These are phyloP conservation scores for Acanthamoeba triangularis DNA, from an alignment of 208 protist species.

Conservation along the genomic window DNA sequence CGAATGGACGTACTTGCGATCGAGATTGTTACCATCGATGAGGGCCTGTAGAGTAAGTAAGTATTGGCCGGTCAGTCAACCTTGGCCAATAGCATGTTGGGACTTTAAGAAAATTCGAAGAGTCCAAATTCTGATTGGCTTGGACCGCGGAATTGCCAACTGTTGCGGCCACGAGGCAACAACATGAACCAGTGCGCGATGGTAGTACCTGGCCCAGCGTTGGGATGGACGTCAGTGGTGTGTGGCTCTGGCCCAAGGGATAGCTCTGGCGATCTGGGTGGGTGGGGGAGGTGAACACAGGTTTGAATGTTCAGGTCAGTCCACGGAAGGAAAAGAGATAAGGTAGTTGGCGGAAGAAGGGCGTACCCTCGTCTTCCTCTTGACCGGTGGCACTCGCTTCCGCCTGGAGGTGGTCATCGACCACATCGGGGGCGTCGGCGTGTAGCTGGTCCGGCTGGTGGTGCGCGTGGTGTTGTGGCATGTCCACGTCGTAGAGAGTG, in stretches of 20 bases:
- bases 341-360: too few species aligned
- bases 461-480: background rate
- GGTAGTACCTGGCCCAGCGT: conserved; percentile 18
- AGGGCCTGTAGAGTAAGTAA: conserved; percentile 28
- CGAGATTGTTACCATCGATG: conserved; percentile 16
- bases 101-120: background rate
- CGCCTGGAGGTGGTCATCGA: too few species aligned
- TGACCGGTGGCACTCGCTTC: too few species aligned
- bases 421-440: background rate
- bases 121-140: background rate
- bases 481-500: background rate
- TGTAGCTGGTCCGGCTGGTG: background rate
- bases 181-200: background rate
- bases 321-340: too few species aligned
- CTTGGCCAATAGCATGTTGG: too few species aligned
- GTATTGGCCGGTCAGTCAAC: background rate
- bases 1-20: conserved; percentile 69
- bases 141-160: background rate
- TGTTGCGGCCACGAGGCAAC: background rate
- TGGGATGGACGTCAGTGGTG: conserved; percentile 22
- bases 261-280: conserved; percentile 1
- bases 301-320: too few species aligned
- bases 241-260: conserved; percentile 64
- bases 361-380: too few species aligned
- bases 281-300: too few species aligned